phyloP scores from a whole-genome alignment of 176 grass and related monocot species.

The Calamus simplicifolius region DNA sequence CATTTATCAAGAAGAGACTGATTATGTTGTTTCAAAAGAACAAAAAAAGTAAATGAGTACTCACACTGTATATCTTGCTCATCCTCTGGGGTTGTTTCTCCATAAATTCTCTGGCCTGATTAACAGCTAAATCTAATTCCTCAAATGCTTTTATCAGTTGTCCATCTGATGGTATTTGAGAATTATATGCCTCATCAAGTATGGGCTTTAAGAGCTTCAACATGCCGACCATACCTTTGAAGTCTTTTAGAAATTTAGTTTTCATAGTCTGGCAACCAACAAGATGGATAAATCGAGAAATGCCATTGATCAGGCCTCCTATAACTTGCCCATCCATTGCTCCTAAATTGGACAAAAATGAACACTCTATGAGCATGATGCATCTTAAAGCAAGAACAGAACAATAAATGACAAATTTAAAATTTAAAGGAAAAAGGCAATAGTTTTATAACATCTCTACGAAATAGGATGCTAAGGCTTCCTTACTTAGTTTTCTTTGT shows the following conservation, averaged over 20 bases:
- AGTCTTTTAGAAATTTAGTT: constrained; percentile 23
- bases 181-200: constrained; percentile 35
- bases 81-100: constrained; percentile 33
- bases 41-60: constrained; percentile 2
- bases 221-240: constrained; percentile 29
- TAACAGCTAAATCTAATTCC: constrained; percentile 31
- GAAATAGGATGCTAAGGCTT: no score
- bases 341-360: constrained; percentile 12
- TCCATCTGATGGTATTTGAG: constrained; percentile 19
- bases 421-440: no score
- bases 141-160: constrained; percentile 18
- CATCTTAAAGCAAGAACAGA: no score
- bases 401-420: no score
- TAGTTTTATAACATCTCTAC: no score
- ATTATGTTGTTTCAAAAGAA: neutral
- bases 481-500: no score
- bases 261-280: constrained; percentile 32
- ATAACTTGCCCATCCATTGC: constrained; percentile 26
- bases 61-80: constrained; percentile 33
- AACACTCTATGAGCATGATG: no score
- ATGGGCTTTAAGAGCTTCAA: constrained; percentile 34
- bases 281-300: constrained; percentile 40
- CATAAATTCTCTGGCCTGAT: constrained; percentile 36
- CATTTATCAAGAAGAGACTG: constrained; percentile 3
- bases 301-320: constrained; percentile 30